Base-by-base conservation (phyloP, 306 rosid species). In the Crotalaria pallida region DNA sequence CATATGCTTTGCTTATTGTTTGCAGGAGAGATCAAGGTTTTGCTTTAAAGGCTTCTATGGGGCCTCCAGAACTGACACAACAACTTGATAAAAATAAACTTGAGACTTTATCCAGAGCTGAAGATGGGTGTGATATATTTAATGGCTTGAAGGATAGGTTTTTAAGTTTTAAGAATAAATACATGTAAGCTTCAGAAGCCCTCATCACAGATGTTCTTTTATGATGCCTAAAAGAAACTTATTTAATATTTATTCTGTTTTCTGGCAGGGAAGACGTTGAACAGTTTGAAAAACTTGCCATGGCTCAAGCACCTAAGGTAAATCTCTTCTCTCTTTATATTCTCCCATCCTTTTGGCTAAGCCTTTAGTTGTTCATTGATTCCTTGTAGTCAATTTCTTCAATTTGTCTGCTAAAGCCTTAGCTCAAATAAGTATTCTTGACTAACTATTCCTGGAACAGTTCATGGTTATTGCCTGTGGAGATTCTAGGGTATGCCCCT, bases 391-490 rank as follows among this genome's bases (percentile, higher is more conserved):
- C 66, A 55, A 52, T 45, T 31, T 58, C 50, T 40, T 68, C 70
- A 27, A 9, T 71, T 57, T 66, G 29, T 23, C 34, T 34, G 36
- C 36, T 56, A 17, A 63, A 69, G 41, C 61, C 26, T 72, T 24
- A 7, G 55, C 19, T 59, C 31, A 69, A 24, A 36, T 34, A 29
- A 45, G 51, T 27, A 47, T 17, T 59, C 48, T 81, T 51, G 61
- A 78, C 89, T 87, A 75, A 91, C 86, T 16, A 51, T 70, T 84
- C 65, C 71, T 11, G 40, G 89, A 74, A 89, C 92, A 94, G 99
- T 91, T 91, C 79, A 83, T 94, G 95, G 91, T 94, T 78, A 87
- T 94, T 80, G 88, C 97, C 44, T 94, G 99, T 94, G 99, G 92
- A 79, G 99, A 94, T 79, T 94, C 99, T 19, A 86, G 97, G 79